These are phyloP conservation scores for Hypericum androsaemum DNA, from an alignment of 345 rosid genomes.

Conservation along the genomic window DNA sequence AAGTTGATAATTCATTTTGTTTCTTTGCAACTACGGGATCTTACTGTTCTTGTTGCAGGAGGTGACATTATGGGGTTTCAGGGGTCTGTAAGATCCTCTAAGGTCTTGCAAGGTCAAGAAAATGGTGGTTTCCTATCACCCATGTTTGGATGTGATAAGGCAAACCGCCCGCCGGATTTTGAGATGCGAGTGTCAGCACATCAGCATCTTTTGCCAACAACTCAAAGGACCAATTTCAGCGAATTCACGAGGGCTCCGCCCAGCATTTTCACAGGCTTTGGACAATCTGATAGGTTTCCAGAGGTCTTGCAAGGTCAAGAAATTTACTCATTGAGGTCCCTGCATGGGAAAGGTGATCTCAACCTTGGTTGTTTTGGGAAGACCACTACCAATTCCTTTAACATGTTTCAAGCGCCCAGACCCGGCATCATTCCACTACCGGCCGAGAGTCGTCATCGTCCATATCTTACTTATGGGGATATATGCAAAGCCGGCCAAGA, in stretches of 20 bases:
- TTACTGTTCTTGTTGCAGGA: constrained; percentile 19
- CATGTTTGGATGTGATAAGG: constrained; percentile 45
- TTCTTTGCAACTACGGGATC: not conserved
- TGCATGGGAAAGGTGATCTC: constrained; percentile 43
- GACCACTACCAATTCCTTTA: constrained; percentile 26
- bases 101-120: constrained; percentile 99
- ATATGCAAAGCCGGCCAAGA: constrained; percentile 26
- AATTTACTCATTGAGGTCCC: constrained; percentile 60
- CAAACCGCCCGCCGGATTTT: constrained; percentile 49
- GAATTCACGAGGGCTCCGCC: constrained; percentile 31
- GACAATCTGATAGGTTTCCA: constrained; percentile 54
- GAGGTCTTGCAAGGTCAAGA: constrained; percentile 99
- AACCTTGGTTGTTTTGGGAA: constrained; percentile 44
- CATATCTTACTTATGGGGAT: constrained; percentile 39
- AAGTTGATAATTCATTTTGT: not conserved
- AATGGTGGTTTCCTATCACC: constrained; percentile 66
- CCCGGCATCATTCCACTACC: constrained; percentile 39
- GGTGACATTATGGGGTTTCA: constrained; percentile 67
- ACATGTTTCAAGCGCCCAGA: constrained; percentile 37
- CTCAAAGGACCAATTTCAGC: constrained; percentile 25
- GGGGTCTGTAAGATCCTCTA: constrained; percentile 81
- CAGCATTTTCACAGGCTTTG: constrained; percentile 41
- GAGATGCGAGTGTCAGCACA: constrained; percentile 43
- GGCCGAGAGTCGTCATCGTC: constrained; percentile 34
- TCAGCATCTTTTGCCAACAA: constrained; percentile 39